Conservation (phyloP, 2,329 filamentous ascomycete species). For the Neofusicoccum umdonicola region DNA sequence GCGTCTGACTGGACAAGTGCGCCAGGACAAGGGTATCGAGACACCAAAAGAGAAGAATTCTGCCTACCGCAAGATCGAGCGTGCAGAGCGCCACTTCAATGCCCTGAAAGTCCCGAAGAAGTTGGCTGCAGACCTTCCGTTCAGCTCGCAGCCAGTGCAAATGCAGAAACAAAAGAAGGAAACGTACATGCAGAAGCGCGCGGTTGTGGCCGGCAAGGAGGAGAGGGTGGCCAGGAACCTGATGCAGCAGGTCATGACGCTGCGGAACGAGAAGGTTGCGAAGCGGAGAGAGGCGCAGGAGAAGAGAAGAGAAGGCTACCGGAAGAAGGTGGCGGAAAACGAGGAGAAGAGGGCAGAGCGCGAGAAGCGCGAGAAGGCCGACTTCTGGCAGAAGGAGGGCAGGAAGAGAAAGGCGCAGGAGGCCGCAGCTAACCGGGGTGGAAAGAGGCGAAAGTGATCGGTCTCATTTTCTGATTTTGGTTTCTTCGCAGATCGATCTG, state of each 20-base stretch:
- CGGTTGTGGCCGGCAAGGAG: conserved; percentile 74
- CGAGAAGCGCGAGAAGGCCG: conserved; percentile 88
- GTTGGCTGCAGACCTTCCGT: conserved; percentile 81
- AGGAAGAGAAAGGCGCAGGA: conserved; percentile 66
- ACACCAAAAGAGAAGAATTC: conserved; percentile 83
- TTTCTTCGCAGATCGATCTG: conserved; percentile 12
- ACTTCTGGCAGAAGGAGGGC: conserved; percentile 90
- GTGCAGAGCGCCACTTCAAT: conserved; percentile 51
- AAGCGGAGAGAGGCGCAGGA: conserved; percentile 85
- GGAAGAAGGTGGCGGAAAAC: conserved; percentile 77
- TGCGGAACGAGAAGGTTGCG: conserved; percentile 85
- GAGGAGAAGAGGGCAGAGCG: conserved; percentile 81
- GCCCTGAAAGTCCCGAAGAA: conserved; percentile 72
- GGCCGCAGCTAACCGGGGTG: conserved; percentile 30
- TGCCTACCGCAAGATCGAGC: conserved; percentile 68
- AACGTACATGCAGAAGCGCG: conserved; percentile 94
- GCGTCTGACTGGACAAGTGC: conserved; percentile 90
- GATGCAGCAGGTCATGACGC: conserved; percentile 87
- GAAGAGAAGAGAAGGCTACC: conserved; percentile 75
- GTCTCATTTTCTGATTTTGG: not conserved
- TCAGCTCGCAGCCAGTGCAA: conserved; percentile 82
- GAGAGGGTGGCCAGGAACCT: conserved; percentile 86
- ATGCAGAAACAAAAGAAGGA: conserved; percentile 76
- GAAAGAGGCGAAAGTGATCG: conserved; percentile 14
- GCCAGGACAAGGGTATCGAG: conserved; percentile 68